These are phyloP conservation scores for Avicennia marina DNA, from an alignment of 257 asterid genomes.

Conservation along the genomic window DNA sequence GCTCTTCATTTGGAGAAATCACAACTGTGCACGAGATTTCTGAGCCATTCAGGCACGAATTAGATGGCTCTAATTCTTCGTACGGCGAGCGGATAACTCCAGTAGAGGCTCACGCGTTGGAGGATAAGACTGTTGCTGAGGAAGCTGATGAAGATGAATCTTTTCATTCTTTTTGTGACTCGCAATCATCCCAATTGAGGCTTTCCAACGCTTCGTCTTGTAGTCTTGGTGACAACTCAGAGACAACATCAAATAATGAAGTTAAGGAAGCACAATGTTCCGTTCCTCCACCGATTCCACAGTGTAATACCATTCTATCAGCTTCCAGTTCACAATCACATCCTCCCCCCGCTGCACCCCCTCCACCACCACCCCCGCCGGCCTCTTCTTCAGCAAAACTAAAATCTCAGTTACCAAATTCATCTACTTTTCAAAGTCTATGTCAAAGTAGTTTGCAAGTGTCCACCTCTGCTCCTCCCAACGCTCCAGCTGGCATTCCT, in stretches of 20 bases:
- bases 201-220: slow-evolving; percentile 59
- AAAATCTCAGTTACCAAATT: slow-evolving; percentile 14
- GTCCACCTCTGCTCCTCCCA: too few species aligned
- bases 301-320: too few species aligned
- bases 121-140: slow-evolving; percentile 23
- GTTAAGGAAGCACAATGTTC: slow-evolving; percentile 16
- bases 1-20: slow-evolving; percentile 49
- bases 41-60: too few species aligned
- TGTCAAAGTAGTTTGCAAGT: slow-evolving; percentile 7
- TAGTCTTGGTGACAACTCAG: slow-evolving; percentile 38
- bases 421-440: slow-evolving; percentile 22
- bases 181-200: slow-evolving; percentile 50
- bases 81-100: slow-evolving; percentile 27
- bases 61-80: slow-evolving; percentile 16
- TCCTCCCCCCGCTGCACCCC: too few species aligned
- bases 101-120: slow-evolving; percentile 26
- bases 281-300: not conserved
- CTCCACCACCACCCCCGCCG: slow-evolving; percentile 12
- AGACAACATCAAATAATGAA: slow-evolving; percentile 23
- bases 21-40: slow-evolving; percentile 43
- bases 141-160: slow-evolving; percentile 57
- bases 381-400: too few species aligned
- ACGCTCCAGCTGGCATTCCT: slow-evolving; percentile 51
- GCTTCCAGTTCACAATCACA: too few species aligned
- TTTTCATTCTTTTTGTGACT: slow-evolving; percentile 65